Evolutionary conservation across 2,329 filamentous ascomycete species (phyloP).

Genomic region (Talaromyces sp.): DNA sequence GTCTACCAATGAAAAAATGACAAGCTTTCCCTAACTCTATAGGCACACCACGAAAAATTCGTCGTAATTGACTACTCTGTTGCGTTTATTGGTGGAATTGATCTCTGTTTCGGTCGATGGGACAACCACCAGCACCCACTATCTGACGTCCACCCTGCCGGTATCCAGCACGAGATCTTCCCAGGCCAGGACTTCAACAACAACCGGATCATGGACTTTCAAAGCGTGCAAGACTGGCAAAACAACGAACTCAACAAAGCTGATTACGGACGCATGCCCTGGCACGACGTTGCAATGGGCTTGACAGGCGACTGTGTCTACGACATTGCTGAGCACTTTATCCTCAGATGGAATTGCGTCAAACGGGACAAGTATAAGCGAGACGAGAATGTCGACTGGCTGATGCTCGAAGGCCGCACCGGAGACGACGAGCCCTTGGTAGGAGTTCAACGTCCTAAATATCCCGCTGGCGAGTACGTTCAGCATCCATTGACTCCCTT

Average conservation of each 20-base stretch:
- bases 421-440: conserved; percentile 8
- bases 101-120: conserved; percentile 94
- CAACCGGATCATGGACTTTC: conserved; percentile 92
- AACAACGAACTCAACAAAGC: conserved; percentile 86
- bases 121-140: conserved; percentile 80
- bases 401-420: conserved; percentile 66
- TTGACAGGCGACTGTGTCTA: conserved; percentile 84
- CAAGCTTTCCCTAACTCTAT: conserved; percentile 21
- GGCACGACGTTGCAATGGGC: conserved; percentile 58
- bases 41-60: conserved; percentile 94
- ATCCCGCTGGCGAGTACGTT: conserved; percentile 82
- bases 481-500: conserved; percentile 71
- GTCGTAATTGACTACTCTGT: conserved; percentile 87
- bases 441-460: conserved; percentile 80
- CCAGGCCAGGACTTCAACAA: conserved; percentile 98
- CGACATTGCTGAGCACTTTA: conserved; percentile 93
- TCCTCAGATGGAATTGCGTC: conserved; percentile 91
- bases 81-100: conserved; percentile 89
- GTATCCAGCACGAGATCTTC: conserved; percentile 77
- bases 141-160: conserved; percentile 80
- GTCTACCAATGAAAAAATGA: conserved; percentile 1
- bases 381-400: conserved; percentile 61
- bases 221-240: conserved; percentile 87
- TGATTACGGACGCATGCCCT: conserved; percentile 92
- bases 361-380: conserved; percentile 98